Evolutionary conservation across 1,284 basidiomycete species (phyloP), one percentile per base, ranked within the genome.

Genomic region (Veloboletus limbatus): DNA sequence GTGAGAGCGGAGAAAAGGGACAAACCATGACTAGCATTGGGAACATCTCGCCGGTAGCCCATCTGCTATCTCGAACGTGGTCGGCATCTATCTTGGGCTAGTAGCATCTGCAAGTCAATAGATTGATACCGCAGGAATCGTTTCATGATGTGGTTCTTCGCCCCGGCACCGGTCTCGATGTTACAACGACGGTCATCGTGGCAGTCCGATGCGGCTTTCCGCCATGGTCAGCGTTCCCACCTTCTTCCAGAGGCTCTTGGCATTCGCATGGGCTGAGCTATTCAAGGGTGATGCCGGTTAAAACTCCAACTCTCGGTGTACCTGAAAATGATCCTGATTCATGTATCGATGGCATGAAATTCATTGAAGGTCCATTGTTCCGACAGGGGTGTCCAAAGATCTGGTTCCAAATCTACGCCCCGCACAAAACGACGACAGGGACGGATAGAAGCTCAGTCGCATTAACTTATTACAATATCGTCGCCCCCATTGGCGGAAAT

Each of bases 311-410:
- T 6, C 24, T 27, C 18, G 18, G 18, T 18, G 58, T 58, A 54
- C 55, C 58, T 59, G 58, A 57, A 17, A n/a, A 21, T 45, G 62
- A 57, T 60, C 62, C 58, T 60, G 62, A 57, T 52, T 61, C 55
- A 65, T 60, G 49, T 42, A 43, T 27, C 10, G n/a, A 7, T 45
- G 45, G n/a, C 35, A 47, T 52, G 52, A 34, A 32, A 37, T 60
- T 62, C 57, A 58, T 63, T 63, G 43, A 16, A 32, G 27, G 18
- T 48, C 41, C 52, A 47, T 49, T 58, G 34, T 36, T 56, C 58
- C n/a, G n/a, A n/a, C n/a, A 64, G 59, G 58, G 55, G 35, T 33
- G 40, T 48, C 28, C 16, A 31, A 30, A 54, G 58, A 60, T 60
- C 62, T 52, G 24, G 28, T 41, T 8, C 39, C 24, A 33, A 59